A percentile compares a stretch with the other conserved stretches of the same genome.
Conservation (phyloP, 2,329 filamentous ascomycete genomes). For the Fusarium longipes region DNA sequence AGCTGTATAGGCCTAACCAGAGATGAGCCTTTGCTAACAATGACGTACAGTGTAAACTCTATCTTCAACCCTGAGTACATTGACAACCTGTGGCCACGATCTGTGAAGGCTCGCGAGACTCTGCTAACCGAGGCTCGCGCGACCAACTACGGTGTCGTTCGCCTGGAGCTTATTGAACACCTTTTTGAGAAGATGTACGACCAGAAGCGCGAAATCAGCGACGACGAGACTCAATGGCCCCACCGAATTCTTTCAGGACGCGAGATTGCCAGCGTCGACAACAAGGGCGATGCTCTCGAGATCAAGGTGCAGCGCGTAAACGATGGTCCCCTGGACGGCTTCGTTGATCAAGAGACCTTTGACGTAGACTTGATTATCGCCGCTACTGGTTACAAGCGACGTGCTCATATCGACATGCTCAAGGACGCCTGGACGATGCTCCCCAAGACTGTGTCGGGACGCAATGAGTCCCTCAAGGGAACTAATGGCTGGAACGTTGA, state of each 20-base stretch:
- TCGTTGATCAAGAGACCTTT: conserved; percentile 65
- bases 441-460: conserved; percentile 58
- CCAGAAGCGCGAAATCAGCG: conserved; percentile 77
- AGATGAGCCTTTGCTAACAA: conserved; percentile 41
- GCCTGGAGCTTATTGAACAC: conserved; percentile 87
- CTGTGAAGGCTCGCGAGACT: conserved; percentile 69
- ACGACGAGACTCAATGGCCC: conserved; percentile 80
- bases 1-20: no score
- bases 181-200: conserved; percentile 90
- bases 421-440: conserved; percentile 73
- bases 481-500: conserved; percentile 57
- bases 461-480: conserved; percentile 49
- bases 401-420: conserved; percentile 82
- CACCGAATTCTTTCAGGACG: conserved; percentile 81
- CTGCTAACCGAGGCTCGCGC: conserved; percentile 76
- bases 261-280: conserved; percentile 71
- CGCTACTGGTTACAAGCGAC: conserved; percentile 86
- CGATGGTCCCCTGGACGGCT: conserved; percentile 55
- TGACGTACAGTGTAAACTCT: conserved; percentile 82
- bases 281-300: conserved; percentile 62
- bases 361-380: conserved; percentile 86
- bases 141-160: conserved; percentile 95
- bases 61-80: conserved; percentile 93
- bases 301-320: conserved; percentile 66
- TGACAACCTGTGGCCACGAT: conserved; percentile 77